A percentile compares a stretch with the other conserved stretches of the same genome.
phyloP scores from a whole-genome alignment of 768 basidiomycete species.

The Phaeotremella skinneri region DNA sequence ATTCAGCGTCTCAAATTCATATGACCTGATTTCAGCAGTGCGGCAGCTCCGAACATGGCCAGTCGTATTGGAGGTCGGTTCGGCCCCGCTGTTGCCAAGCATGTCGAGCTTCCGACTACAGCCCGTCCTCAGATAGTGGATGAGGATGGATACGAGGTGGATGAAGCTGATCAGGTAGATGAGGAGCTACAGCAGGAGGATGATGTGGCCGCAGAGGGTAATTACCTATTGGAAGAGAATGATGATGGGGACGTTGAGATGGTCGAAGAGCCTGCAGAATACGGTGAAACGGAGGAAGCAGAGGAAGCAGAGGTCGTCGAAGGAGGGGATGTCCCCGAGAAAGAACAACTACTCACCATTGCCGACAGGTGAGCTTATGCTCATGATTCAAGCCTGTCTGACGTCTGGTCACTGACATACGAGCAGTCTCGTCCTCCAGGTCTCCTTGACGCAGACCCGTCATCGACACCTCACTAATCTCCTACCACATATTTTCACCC shows the following conservation, averaged over 20 bases:
- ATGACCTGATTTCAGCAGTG: background rate
- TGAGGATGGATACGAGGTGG: constrained; percentile 29
- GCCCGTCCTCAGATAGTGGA: constrained; percentile 30
- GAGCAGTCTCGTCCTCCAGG: constrained; percentile 27
- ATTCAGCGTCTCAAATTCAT: too few relatives aligned
- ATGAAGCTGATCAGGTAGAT: constrained; percentile 13
- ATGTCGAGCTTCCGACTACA: constrained; percentile 26
- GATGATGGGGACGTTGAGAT: constrained; percentile 35
- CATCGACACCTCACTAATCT: constrained; percentile 36
- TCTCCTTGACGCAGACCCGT: constrained; percentile 39
- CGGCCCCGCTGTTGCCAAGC: background rate
- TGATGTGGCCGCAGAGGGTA: constrained; percentile 31
- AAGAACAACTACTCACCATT: constrained; percentile 26
- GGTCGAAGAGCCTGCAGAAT: constrained; percentile 28
- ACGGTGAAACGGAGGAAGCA: constrained; percentile 23
- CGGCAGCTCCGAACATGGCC: background rate
- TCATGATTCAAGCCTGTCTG: background rate
- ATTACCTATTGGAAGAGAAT: constrained; percentile 35
- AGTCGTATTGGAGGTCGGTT: background rate
- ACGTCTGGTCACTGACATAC: background rate
- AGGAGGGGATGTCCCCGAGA: too few relatives aligned
- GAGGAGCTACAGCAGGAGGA: constrained; percentile 26
- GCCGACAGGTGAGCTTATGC: constrained; percentile 30
- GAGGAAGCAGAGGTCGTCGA: constrained; percentile 11
- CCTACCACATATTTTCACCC: constrained; percentile 44